A percentile compares a stretch with the other conserved stretches of the same genome.
Evolutionary conservation across 2,329 filamentous ascomycete species (phyloP).

Genomic region (Aspergillus clavatus): DNA sequence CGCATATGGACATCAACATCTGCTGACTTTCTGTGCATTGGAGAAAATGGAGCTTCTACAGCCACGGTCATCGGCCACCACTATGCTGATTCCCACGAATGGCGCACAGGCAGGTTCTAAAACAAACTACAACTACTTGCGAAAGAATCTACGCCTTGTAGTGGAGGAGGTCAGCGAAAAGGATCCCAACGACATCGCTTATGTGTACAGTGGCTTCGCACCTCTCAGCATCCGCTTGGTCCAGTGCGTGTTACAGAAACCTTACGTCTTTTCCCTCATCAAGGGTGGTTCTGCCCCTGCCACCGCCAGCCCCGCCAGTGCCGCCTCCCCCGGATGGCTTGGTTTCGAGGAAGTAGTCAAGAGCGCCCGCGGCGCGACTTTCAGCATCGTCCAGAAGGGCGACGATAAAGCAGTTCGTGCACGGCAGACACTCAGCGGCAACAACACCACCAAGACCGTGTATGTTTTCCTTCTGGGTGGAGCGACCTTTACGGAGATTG

Average conservation of each 20-base stretch:
- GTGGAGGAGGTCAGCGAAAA: conserved; percentile 96
- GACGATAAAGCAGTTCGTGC: conserved; percentile 91
- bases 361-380: conserved; percentile 79
- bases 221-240: conserved; percentile 86
- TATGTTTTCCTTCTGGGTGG: conserved; percentile 98
- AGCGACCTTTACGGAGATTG: conserved; percentile 93
- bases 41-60: conserved; percentile 86
- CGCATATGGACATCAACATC: conserved; percentile 90
- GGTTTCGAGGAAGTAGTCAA: conserved; percentile 91
- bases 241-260: conserved; percentile 89
- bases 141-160: conserved; percentile 81
- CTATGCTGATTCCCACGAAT: conserved; percentile 74
- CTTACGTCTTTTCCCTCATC: conserved; percentile 67
- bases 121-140: conserved; percentile 85
- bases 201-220: conserved; percentile 95
- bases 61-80: conserved; percentile 68
- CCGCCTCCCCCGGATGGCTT: conserved; percentile 74
- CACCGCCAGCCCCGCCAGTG: conserved; percentile 47
- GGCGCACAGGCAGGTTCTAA: conserved; percentile 61
- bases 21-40: conserved; percentile 80
- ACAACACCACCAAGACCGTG: conserved; percentile 71
- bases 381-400: conserved; percentile 87
- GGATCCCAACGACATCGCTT: conserved; percentile 90
- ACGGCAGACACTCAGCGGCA: conserved; percentile 72
- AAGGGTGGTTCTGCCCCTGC: conserved; percentile 56